phyloP scores from a whole-genome alignment of 441 rosid species.

The Pelargonium cotyledonis region DNA sequence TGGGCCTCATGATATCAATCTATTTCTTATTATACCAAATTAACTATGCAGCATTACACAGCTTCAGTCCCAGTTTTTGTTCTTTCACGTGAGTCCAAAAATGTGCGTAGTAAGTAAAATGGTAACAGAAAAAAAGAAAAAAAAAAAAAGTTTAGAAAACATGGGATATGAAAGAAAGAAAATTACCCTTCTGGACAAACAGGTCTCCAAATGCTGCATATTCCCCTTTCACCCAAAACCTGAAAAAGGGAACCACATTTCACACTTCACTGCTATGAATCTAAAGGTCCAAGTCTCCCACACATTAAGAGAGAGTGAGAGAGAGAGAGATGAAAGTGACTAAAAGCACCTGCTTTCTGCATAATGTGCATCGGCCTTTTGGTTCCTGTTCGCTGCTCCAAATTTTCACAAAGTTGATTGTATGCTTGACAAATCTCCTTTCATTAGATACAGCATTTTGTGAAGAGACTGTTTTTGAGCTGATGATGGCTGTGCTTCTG shows the following conservation, averaged over 20 bases:
- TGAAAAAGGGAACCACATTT: conserved; percentile 26
- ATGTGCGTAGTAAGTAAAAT: neutral
- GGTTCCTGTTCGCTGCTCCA: conserved; percentile 89
- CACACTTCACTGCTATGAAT: conserved; percentile 4
- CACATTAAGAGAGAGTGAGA: neutral
- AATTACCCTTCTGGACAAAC: conserved; percentile 83
- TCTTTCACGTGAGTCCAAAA: neutral
- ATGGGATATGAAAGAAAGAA: conserved; percentile 4
- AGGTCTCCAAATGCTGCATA: conserved; percentile 93
- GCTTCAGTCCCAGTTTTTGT: neutral
- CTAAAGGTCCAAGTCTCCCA: neutral
- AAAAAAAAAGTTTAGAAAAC: neutral
- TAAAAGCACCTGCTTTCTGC: conserved; percentile 72
- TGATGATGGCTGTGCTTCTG: conserved; percentile 45
- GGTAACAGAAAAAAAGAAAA: neutral
- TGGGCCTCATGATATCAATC: too few species aligned
- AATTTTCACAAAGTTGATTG: conserved; percentile 68
- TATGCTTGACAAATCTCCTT: conserved; percentile 64
- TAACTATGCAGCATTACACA: neutral
- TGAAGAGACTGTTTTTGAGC: conserved; percentile 58
- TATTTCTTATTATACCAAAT: neutral
- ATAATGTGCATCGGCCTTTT: conserved; percentile 70
- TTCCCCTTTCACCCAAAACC: conserved; percentile 56
- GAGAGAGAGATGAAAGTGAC: conserved; percentile 5
- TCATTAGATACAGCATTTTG: conserved; percentile 44